Evolutionary conservation across 371 early-diverging fungal genomes (phyloP).

Genomic region (Massospora cicadina): DNA sequence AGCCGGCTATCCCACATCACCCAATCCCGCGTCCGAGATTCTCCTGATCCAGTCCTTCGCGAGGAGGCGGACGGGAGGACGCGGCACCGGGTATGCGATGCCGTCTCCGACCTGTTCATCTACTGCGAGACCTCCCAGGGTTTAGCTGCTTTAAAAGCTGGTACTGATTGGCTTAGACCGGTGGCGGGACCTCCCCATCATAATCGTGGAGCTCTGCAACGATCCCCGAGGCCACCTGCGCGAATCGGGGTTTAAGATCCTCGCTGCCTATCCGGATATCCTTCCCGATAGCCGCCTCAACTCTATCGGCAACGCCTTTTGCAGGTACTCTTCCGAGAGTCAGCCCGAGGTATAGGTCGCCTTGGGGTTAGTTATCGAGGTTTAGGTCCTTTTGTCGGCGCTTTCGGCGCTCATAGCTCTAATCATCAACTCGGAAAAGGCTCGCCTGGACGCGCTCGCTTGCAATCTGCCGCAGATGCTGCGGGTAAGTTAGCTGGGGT

Average conservation of each 20-base stretch:
- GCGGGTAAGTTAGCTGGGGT: slow-evolving; percentile 21
- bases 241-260: slow-evolving; percentile 45
- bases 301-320: not conserved
- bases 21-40: slow-evolving; percentile 35
- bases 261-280: slow-evolving; percentile 30
- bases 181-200: slow-evolving; percentile 66
- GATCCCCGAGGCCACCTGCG: slow-evolving; percentile 49
- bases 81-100: slow-evolving; percentile 80
- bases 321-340: not conserved
- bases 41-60: slow-evolving; percentile 53
- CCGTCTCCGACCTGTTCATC: slow-evolving; percentile 55
- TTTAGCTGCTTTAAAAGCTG: slow-evolving; percentile 4
- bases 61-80: slow-evolving; percentile 50
- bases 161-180: slow-evolving; percentile 20
- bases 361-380: not conserved
- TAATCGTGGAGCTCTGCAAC: slow-evolving; percentile 53
- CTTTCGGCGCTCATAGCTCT: slow-evolving; percentile 72
- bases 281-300: not conserved
- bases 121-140: slow-evolving; percentile 8
- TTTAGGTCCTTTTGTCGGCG: slow-evolving; percentile 63
- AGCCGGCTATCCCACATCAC: slow-evolving; percentile 35
- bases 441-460: slow-evolving; percentile 32
- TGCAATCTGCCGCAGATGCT: slow-evolving; percentile 68
- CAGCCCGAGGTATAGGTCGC: not conserved
- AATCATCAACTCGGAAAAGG: slow-evolving; percentile 43